A percentile compares a stretch with the other conserved stretches of the same genome.
phyloP scores from a whole-genome alignment of 768 basidiomycete genomes.

The Leccinum variicolor region DNA sequence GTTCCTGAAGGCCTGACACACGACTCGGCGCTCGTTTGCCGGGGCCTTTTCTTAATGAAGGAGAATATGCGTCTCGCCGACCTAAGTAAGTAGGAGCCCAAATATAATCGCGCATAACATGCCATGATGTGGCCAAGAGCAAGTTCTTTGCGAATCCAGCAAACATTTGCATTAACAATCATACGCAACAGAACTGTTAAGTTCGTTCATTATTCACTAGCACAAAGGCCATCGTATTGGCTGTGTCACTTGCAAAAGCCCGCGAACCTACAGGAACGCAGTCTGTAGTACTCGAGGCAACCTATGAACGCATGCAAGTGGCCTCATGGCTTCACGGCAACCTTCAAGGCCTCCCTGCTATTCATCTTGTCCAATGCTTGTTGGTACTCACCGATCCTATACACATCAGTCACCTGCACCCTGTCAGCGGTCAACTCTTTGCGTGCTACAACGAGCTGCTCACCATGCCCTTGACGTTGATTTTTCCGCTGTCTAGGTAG shows the following conservation, averaged over 20 bases:
- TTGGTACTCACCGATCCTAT: conserved; percentile 63
- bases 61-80: not conserved
- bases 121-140: no score
- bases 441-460: not conserved
- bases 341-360: conserved; percentile 52
- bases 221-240: not conserved
- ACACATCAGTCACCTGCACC: conserved; percentile 44
- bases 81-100: no score
- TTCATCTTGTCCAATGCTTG: conserved; percentile 69
- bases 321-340: conserved; percentile 49
- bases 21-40: conserved; percentile 5
- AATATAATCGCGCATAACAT: no score
- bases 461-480: conserved; percentile 75
- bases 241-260: not conserved
- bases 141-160: no score
- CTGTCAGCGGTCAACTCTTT: not conserved
- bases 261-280: not conserved
- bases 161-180: no score
- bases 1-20: conserved; percentile 4
- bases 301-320: not conserved
- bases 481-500: conserved; percentile 79
- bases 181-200: no score
- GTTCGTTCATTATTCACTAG: no score
- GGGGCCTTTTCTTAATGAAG: conserved; percentile 10
- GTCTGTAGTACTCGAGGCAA: not conserved